A percentile compares a stretch with the other conserved stretches of the same genome.
Evolutionary conservation across 129 eudicot species (phyloP).

Genomic region (Silybum marianum): DNA sequence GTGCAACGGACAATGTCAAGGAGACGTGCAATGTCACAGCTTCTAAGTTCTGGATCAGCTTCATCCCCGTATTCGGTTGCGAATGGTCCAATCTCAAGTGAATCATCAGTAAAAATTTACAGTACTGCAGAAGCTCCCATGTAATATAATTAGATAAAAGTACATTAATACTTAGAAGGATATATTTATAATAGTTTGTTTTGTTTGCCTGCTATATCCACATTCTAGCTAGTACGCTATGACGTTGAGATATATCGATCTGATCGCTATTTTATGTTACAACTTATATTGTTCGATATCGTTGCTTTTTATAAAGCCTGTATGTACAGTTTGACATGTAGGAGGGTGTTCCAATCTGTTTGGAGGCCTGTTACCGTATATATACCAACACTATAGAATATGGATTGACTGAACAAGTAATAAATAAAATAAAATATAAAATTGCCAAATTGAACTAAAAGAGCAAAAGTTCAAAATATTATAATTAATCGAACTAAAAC

Average conservation of each 20-base stretch:
- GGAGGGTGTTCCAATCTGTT: no score
- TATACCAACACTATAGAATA: no score
- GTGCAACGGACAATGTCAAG: slow-evolving; percentile 29
- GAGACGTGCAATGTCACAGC: slow-evolving; percentile 37
- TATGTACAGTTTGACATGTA: no score
- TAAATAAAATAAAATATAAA: no score
- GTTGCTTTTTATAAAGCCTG: no score
- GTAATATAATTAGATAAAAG: slow-evolving; percentile 1
- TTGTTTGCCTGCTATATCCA: background rate
- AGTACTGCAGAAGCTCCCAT: background rate
- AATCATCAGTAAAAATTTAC: background rate
- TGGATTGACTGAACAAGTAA: no score
- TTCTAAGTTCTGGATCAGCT: slow-evolving; percentile 36
- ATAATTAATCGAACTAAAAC: no score
- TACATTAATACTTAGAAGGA: background rate
- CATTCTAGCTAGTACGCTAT: background rate
- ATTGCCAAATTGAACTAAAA: no score
- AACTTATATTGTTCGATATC: no score
- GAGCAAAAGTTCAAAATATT: no score
- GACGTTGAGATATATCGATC: background rate
- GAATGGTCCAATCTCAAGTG: slow-evolving; percentile 14
- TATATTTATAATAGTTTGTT: background rate
- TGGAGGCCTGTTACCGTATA: no score
- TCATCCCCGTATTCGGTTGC: slow-evolving; percentile 4
- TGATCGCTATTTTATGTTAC: no score